Conservation (phyloP, 2,329 filamentous ascomycete genomes). For the Cytospora mali region DNA sequence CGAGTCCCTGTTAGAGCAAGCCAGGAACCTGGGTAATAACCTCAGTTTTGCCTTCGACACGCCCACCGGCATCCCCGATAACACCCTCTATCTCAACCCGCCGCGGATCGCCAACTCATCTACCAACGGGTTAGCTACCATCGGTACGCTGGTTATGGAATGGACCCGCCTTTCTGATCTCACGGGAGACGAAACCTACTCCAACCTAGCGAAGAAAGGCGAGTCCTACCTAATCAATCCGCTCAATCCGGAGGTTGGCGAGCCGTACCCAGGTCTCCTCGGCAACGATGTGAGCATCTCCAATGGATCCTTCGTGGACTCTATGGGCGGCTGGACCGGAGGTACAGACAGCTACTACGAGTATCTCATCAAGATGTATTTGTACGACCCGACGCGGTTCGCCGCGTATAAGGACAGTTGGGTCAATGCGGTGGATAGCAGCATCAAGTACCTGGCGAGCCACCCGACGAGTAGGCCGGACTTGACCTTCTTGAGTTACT, state of each 20-base stretch:
- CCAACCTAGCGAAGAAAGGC: constrained; percentile 64
- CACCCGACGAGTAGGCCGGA: constrained; percentile 68
- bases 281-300: constrained; percentile 67
- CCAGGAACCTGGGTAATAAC: constrained; percentile 68
- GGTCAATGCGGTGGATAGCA: constrained; percentile 74
- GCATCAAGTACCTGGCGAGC: constrained; percentile 70
- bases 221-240: constrained; percentile 72
- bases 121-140: constrained; percentile 74
- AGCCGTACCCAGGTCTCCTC: constrained; percentile 78
- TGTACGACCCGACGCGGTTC: constrained; percentile 72
- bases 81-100: constrained; percentile 63
- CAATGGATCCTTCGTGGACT: constrained; percentile 69
- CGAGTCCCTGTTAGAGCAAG: constrained; percentile 65
- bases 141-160: constrained; percentile 79
- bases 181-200: constrained; percentile 69
- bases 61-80: constrained; percentile 72
- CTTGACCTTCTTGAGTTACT: constrained; percentile 70
- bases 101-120: constrained; percentile 50
- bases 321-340: constrained; percentile 73
- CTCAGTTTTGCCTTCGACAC: constrained; percentile 81
- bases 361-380: constrained; percentile 88
- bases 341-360: constrained; percentile 84
- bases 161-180: constrained; percentile 82
- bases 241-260: constrained; percentile 54
- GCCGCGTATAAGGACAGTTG: constrained; percentile 70